phyloP scores from a whole-genome alignment of 202 grass and related monocot species.

The Saccharum hybrid region DNA sequence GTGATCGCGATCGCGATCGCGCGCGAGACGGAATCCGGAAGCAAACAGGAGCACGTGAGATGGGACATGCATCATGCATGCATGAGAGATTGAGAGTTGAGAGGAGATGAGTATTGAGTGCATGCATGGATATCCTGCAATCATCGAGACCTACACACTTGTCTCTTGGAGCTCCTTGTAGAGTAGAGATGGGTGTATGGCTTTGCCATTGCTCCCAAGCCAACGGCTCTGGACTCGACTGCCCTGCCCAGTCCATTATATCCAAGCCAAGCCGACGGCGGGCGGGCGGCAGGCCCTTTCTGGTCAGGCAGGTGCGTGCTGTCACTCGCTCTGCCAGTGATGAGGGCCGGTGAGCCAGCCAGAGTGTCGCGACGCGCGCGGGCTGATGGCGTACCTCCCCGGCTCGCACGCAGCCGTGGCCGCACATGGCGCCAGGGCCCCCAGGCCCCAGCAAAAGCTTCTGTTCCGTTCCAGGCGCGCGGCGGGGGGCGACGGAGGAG shows the following conservation, averaged over 20 bases:
- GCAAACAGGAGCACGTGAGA: conserved; percentile 2
- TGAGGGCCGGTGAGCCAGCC: too few species aligned
- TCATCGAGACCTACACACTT: background rate
- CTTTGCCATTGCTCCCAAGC: too few species aligned
- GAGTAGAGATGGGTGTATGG: too few species aligned
- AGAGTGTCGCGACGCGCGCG: too few species aligned
- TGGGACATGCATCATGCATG: background rate
- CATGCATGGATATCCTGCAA: background rate
- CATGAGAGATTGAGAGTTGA: background rate
- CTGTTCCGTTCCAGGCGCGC: conserved; percentile 14
- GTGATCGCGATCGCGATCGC: too few species aligned
- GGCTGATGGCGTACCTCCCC: background rate
- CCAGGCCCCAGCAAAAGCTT: too few species aligned
- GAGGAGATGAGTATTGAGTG: too few species aligned
- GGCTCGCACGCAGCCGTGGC: conserved; percentile 28
- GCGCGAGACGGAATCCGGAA: background rate
- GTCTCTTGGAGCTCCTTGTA: background rate
- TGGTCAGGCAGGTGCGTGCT: conserved; percentile 10
- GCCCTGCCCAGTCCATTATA: too few species aligned
- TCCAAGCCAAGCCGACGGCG: too few species aligned
- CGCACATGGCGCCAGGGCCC: conserved; percentile 64
- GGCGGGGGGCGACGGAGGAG: too few species aligned
- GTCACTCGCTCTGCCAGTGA: too few species aligned
- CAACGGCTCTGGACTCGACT: too few species aligned
- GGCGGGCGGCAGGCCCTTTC: background rate